Evolutionary conservation across 306 rosid species (phyloP), one percentile per base, ranked within the genome.

Genomic region (Acacia confusa): DNA sequence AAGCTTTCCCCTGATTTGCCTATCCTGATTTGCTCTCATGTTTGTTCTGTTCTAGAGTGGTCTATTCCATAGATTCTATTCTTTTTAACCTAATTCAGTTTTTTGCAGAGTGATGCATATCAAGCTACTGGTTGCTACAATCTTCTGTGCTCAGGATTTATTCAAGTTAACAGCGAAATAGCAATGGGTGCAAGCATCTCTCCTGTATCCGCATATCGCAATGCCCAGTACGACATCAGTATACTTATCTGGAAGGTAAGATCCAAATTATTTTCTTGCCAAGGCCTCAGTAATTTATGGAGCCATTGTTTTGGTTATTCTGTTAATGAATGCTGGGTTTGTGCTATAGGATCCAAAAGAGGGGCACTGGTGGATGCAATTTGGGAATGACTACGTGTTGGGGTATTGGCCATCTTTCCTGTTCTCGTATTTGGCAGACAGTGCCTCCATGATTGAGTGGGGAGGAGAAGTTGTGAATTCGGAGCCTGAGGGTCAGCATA

Each of bases 361-460:
- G 86, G 99, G 99, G 70, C 99, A 96, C 65, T 96, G 99, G 99
- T 96, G 99, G 99, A 96, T 96, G 99, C 97, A 96, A 77, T 96
- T 96, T 72, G 99, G 99, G 9, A 94, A 88, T 75, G 91, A 82
- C 78, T 85, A 83, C 44, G 99, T 96, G 25, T 78, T 93, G 85
- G 99, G 99, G 0, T 96, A 96, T 63, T 96, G 99, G 99, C 99
- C 99, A 6, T 88, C 99, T 0, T 96, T 90, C 86, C 80, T 96
- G 20, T 96, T 96, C 92, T 93, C 99, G 15, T 94, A 96, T 83
- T 83, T 96, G 82, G 97, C 97, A 0, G 99, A 94, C 13, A 96
- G 99, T 83, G 99, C 98, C 30, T 89, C 97, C 70, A 96, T 93
- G 98, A 91, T 96, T 20, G 99, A 96, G 71, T 96, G 99, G 99